Percentiles rank a stretch among this genome's conserved stretches.
Evolutionary conservation across 2,329 filamentous ascomycete species (phyloP).

Genomic region (Fusarium miscanthi): DNA sequence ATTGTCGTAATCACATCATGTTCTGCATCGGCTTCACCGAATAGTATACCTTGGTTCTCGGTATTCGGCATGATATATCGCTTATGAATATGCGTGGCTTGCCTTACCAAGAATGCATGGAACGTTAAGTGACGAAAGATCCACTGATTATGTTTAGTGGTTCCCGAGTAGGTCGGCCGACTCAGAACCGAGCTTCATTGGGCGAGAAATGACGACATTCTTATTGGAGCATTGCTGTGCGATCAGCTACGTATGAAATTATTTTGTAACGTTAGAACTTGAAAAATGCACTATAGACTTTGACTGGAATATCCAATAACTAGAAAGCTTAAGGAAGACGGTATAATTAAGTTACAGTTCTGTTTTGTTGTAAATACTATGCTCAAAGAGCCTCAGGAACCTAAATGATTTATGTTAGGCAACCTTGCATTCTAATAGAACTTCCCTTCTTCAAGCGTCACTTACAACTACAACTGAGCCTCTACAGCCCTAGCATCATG

Average conservation of each 20-base stretch:
- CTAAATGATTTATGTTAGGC: slow-evolving; percentile 8
- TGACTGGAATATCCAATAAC: not conserved
- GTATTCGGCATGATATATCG: slow-evolving; percentile 8
- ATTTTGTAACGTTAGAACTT: not conserved
- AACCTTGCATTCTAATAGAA: not conserved
- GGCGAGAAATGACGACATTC: not conserved
- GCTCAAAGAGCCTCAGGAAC: not conserved
- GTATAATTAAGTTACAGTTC: not conserved
- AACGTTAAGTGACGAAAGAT: not conserved
- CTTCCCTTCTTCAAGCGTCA: slow-evolving; percentile 10
- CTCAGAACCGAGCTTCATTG: not conserved
- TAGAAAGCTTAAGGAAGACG: not conserved
- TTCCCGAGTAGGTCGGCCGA: slow-evolving; percentile 12
- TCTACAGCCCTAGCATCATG: slow-evolving; percentile 34
- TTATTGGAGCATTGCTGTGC: not conserved
- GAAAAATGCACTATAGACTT: not conserved
- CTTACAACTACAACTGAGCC: not conserved
- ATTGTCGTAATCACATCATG: not conserved
- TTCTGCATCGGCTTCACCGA: not conserved
- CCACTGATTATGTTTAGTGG: not conserved
- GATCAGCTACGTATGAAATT: no score
- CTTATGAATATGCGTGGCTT: slow-evolving; percentile 29
- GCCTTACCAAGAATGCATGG: slow-evolving; percentile 28
- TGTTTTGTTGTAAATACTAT: not conserved
- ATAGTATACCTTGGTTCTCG: not conserved